Evolutionary conservation across 306 rosid species (phyloP), one percentile per base, ranked within the genome.

Genomic region (Fagus sylvatica): DNA sequence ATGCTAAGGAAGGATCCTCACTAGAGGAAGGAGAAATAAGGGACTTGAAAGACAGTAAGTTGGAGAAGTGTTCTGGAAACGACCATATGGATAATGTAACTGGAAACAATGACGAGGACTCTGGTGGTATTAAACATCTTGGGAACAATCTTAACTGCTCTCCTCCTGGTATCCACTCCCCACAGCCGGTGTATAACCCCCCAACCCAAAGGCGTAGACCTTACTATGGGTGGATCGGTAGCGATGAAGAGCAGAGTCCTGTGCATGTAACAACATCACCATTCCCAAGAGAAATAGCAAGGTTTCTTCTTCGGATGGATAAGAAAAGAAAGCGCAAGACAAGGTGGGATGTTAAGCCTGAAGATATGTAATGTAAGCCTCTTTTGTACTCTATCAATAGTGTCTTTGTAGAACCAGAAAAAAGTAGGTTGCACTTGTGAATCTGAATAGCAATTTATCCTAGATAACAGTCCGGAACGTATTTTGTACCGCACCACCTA

Each of bases 311-410:
- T 16, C 74, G 37, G 39, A 40, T 42, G 40, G 74, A 4, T 54
- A 64, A 11, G 16, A 42, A 15, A 68, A 83, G 54, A 72, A 81
- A 78, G 81, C 86, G 89, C 65, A 83, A 74, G 88, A 79, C 76
- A 43, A 74, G 87, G 78, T 90, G 95, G 91, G 93, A 87, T 81
- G 83, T 75, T 79, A 78, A 76, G 80, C 85, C 89, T 72, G 74
- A 71, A 57, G 79, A 68, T 30, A 6, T 65, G 73, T 81, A 48
- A 77, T 46, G 51, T 10, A 46, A 15, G 72, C 55, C 71, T 71
- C 57, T 60, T 5, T 71, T 40, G 13, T 43, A 56, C 71, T 34
- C 22, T 67, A 69, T n/a, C 19, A 5, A 3, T 34, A 11, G 9
- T 41, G 4, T 46, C 12, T 57, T 16, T 34, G 69, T 30, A 22